phyloP scores from a whole-genome alignment of 2,329 filamentous ascomycete species.

The Pseudogymnoascus destructans region DNA sequence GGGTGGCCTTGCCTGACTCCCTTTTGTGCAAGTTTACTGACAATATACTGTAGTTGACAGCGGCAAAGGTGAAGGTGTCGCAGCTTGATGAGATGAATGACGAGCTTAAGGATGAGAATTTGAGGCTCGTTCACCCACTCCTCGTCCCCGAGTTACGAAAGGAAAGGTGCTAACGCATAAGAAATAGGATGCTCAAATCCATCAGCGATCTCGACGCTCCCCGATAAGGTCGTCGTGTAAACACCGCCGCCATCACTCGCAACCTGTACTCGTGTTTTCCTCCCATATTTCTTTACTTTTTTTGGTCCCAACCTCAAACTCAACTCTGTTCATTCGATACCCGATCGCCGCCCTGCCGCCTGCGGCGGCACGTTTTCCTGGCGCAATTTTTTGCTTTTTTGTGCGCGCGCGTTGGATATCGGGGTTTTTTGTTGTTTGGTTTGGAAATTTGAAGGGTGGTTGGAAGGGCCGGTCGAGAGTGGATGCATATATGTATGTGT shows the following conservation, averaged over 20 bases:
- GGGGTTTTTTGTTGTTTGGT: neutral
- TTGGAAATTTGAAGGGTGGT: neutral
- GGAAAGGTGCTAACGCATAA: neutral
- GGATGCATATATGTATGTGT: conserved; percentile 4
- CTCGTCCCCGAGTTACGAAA: neutral
- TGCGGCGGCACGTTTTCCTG: neutral
- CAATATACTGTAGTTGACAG: conserved; percentile 21
- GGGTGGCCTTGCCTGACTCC: conserved; percentile 27
- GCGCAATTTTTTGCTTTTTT: neutral
- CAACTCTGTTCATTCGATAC: conserved; percentile 2
- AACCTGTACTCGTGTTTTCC: conserved; percentile 9
- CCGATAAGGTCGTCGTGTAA: neutral
- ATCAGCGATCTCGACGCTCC: conserved; percentile 20
- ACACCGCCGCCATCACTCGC: neutral
- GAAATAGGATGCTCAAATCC: conserved; percentile 27
- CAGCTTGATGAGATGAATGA: conserved; percentile 39
- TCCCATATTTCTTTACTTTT: neutral
- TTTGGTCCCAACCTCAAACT: conserved; percentile 14
- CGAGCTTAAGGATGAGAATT: conserved; percentile 43
- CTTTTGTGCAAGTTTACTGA: conserved; percentile 13
- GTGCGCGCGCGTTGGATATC: neutral
- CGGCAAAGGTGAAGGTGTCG: conserved; percentile 23
- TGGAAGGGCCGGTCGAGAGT: conserved; percentile 2
- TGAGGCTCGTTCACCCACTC: conserved; percentile 26
- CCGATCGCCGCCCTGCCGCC: neutral